Percentiles rank a stretch among this genome's conserved stretches.
phyloP scores from a whole-genome alignment of 345 rosid genomes.

The Iberis pinnata region DNA sequence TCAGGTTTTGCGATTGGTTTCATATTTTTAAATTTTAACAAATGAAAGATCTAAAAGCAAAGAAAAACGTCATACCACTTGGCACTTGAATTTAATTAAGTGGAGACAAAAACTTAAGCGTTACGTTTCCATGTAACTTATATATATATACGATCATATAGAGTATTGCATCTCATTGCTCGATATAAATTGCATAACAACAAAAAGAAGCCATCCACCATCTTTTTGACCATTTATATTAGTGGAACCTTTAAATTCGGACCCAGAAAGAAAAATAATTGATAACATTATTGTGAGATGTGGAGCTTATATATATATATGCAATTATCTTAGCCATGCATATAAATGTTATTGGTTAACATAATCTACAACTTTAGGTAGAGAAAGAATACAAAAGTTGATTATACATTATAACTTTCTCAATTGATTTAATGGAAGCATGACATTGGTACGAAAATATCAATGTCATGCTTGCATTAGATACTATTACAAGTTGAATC shows the following conservation, averaged over 20 bases:
- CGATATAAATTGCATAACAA: slow-evolving; percentile 19
- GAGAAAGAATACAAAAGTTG: slow-evolving; percentile 10
- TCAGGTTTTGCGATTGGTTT: slow-evolving; percentile 26
- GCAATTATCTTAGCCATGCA: slow-evolving; percentile 19
- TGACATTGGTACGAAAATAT: slow-evolving; percentile 20
- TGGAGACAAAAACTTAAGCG: slow-evolving; percentile 33
- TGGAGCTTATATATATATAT: background rate
- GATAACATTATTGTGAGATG: slow-evolving; percentile 19
- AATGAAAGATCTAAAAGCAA: slow-evolving; percentile 28
- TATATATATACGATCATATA: slow-evolving; percentile 2
- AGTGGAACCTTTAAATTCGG: slow-evolving; percentile 30
- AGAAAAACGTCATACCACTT: slow-evolving; percentile 31
- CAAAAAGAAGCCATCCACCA: slow-evolving; percentile 15
- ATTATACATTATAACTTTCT: slow-evolving; percentile 16
- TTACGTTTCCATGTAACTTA: slow-evolving; percentile 28
- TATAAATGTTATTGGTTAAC: slow-evolving; percentile 19
- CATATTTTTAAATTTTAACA: slow-evolving; percentile 19
- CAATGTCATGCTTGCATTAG: too few species aligned
- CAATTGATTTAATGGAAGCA: slow-evolving; percentile 19
- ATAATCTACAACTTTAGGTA: slow-evolving; percentile 21
- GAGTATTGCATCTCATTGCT: slow-evolving; percentile 25
- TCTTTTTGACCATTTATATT: slow-evolving; percentile 26
- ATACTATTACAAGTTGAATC: too few species aligned
- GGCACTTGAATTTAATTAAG: too few species aligned
- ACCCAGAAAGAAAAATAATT: slow-evolving; percentile 12